A percentile compares a stretch with the other conserved stretches of the same genome.
Evolutionary conservation across 2,329 filamentous ascomycete genomes (phyloP).

Genomic region (Gnomoniopsis smithogilvyi): DNA sequence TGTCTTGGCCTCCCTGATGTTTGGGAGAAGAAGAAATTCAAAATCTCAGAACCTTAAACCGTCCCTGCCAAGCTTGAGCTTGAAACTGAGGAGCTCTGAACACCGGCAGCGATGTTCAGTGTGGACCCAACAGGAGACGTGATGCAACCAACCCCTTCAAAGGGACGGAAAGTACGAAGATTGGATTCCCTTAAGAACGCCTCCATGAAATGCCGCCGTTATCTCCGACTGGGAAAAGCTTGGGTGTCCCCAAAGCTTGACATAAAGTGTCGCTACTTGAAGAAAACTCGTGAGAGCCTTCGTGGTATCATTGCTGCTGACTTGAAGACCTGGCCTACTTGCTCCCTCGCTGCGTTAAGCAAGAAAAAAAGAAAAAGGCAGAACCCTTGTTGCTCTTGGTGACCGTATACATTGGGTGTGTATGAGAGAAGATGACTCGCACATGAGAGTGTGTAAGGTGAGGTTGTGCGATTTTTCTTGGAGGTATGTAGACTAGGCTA

Average conservation of each 20-base stretch:
- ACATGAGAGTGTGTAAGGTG: not conserved
- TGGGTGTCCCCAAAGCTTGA: constrained; percentile 8
- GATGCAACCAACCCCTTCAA: constrained; percentile 8
- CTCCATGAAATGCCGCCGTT: constrained; percentile 10
- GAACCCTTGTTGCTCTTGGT: not conserved
- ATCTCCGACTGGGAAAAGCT: constrained; percentile 5
- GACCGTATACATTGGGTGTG: not conserved
- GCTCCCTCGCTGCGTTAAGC: constrained; percentile 4
- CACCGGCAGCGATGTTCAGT: not conserved
- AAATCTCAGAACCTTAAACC: not conserved
- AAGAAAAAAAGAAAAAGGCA: constrained; percentile 4
- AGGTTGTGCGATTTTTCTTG: not conserved
- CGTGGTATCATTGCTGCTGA: constrained; percentile 19
- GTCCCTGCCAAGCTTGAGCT: not conserved
- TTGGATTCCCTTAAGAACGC: constrained; percentile 12
- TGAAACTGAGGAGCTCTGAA: not conserved
- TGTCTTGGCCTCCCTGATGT: not conserved
- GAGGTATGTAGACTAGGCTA: constrained; percentile 6
- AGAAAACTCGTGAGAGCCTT: constrained; percentile 15
- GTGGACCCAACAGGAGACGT: constrained; percentile 7
- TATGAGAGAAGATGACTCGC: not conserved
- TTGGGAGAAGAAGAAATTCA: not conserved
- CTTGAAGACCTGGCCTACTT: constrained; percentile 14
- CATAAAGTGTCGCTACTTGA: constrained; percentile 13
- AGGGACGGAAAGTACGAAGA: not conserved